phyloP scores from a whole-genome alignment of 495 filamentous ascomycete genomes.

The Hyaloscypha variabilis region DNA sequence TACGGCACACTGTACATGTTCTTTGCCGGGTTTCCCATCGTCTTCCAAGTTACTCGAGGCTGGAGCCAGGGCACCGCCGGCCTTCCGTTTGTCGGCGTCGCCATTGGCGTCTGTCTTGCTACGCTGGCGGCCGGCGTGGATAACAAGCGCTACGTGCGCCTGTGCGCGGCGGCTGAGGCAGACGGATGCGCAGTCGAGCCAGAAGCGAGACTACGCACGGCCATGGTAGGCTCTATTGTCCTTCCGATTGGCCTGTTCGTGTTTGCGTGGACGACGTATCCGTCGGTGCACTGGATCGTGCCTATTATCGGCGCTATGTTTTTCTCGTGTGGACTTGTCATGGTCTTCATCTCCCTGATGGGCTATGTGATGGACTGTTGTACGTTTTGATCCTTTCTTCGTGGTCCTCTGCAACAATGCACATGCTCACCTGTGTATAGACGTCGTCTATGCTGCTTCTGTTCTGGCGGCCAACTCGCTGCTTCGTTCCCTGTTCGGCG shows the following conservation, averaged over 20 bases:
- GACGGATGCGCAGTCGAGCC: constrained; percentile 57
- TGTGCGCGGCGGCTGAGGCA: constrained; percentile 51
- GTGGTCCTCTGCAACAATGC: constrained; percentile 12
- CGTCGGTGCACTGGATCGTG: constrained; percentile 68
- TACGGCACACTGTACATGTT: constrained; percentile 88
- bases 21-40: constrained; percentile 85
- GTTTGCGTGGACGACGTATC: constrained; percentile 72
- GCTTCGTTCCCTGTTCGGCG: constrained; percentile 68
- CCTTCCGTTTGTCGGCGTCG: constrained; percentile 76
- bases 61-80: constrained; percentile 75
- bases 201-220: constrained; percentile 75
- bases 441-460: constrained; percentile 76
- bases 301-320: constrained; percentile 63
- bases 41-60: constrained; percentile 71
- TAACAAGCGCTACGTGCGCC: constrained; percentile 62
- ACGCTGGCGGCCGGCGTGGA: constrained; percentile 66
- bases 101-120: constrained; percentile 74
- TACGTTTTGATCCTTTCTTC: constrained; percentile 13
- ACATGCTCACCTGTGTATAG: constrained; percentile 63
- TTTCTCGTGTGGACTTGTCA: constrained; percentile 72
- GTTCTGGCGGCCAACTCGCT: constrained; percentile 78
- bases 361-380: constrained; percentile 71
- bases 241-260: constrained; percentile 71
- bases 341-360: constrained; percentile 66
- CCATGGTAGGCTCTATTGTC: constrained; percentile 65